Evolutionary conservation across 768 basidiomycete genomes (phyloP).

Genomic region (Cantharellus anzutake): DNA sequence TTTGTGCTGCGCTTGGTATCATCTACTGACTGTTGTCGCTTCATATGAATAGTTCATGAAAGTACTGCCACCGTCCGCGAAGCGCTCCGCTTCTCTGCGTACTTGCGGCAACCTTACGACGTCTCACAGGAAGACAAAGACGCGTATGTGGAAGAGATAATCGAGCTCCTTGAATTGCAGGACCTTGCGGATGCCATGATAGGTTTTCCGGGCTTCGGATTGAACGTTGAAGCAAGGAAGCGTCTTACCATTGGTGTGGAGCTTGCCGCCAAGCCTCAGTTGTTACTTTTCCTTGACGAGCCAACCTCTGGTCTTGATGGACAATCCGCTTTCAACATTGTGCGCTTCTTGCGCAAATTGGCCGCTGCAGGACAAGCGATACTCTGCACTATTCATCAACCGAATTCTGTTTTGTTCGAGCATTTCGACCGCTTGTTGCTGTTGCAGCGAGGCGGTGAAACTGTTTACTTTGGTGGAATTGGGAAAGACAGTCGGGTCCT

Average conservation of each 20-base stretch:
- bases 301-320: constrained; percentile 52
- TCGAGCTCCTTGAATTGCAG: constrained; percentile 26
- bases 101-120: constrained; percentile 25
- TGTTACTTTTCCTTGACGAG: constrained; percentile 75
- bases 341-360: constrained; percentile 22
- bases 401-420: constrained; percentile 66
- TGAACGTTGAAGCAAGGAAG: constrained; percentile 23
- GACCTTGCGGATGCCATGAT: constrained; percentile 27
- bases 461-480: constrained; percentile 87
- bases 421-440: constrained; percentile 38
- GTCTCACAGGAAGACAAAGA: constrained; percentile 22
- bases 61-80: constrained; percentile 33
- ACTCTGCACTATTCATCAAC: constrained; percentile 26
- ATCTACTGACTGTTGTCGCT: neutral
- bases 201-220: constrained; percentile 23
- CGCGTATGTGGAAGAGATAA: constrained; percentile 24
- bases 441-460: constrained; percentile 60
- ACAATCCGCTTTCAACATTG: constrained; percentile 24
- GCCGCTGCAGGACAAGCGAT: constrained; percentile 22
- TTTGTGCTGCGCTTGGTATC: neutral
- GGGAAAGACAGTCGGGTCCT: constrained; percentile 51
- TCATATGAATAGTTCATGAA: constrained; percentile 19
- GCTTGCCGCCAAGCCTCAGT: constrained; percentile 40
- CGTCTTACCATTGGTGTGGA: constrained; percentile 36
- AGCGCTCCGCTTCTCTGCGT: constrained; percentile 27